Base-by-base conservation (phyloP, 2,329 filamentous ascomycete genomes). In the Aspergillus viridinutans region DNA sequence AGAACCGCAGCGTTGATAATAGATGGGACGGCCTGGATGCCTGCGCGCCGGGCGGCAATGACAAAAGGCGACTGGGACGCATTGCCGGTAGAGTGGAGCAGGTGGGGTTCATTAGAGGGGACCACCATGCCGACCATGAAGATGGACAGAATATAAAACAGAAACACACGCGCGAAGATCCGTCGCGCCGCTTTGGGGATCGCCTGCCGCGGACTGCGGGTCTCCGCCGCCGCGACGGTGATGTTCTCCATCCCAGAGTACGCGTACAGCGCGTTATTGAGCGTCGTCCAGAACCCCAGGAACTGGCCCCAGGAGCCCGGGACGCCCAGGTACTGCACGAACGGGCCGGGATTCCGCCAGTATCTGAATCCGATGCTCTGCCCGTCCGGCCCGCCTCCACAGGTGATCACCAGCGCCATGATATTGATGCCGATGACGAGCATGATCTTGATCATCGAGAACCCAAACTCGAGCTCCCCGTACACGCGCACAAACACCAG, bases 231-330 rank as follows among this genome's bases (percentile, higher is more conserved):
- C 14, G 32, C 32, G 5, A 38, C 32, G 3, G 14, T 38, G 14
- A 38, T 38, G 14, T 38, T 38, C 32, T 81, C 79, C 3, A 78
- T 76, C 0, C 77, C 77, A 38, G 78, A 78, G 26, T 74, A 67
- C 2, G 64, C 58, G 35, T 67, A 67, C 14, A 65, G 57, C 14
- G 63, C 65, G 40, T 64, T 67, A 49, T 60, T 58, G 35, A 67
- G 63, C 12, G 61, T 59, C 25, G 32, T 79, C 76, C 49, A 78
- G 61, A n/a, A 77, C 74, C 38, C 74, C 69, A 52, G 76, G 70
- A 61, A 82, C 64, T 25, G 76, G 69, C 42, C 80, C 53, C 67
- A 80, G 73, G 14, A 76, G 69, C 10, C 80, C 72, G 1, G 65
- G 70, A 57, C 75, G 58, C 26, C 78, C 72, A 29, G 60, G 56